Conservation (phyloP, 768 basidiomycete genomes). For the Leccinum imitatum region DNA sequence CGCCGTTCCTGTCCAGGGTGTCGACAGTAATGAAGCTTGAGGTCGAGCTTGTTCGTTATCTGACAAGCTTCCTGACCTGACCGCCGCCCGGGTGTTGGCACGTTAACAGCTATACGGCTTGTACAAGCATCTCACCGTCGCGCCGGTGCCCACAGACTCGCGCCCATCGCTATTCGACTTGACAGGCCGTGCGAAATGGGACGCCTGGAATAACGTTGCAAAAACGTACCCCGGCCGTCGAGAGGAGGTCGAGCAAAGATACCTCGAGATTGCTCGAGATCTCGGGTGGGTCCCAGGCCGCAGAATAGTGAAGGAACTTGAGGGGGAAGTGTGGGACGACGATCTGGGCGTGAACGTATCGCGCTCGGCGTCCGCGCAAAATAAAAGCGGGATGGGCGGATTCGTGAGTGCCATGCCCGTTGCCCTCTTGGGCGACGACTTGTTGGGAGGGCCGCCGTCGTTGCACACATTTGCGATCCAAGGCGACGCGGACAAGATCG, state of each 20-base stretch:
- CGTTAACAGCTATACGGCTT: conserved; percentile 74
- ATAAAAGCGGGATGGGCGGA: conserved; percentile 49
- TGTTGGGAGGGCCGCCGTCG: conserved; percentile 38
- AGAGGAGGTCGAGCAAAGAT: conserved; percentile 57
- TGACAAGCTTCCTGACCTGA: conserved; percentile 14
- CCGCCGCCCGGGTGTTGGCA: conserved; percentile 23
- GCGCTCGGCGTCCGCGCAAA: conserved; percentile 21
- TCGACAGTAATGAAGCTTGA: conserved; percentile 69
- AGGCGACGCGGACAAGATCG: conserved; percentile 49
- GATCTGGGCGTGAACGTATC: conserved; percentile 33
- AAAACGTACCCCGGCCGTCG: conserved; percentile 45
- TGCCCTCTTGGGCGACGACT: conserved; percentile 37
- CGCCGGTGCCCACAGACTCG: conserved; percentile 49
- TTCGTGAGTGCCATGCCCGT: conserved; percentile 60
- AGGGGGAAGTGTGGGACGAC: conserved; percentile 46
- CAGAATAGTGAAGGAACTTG: conserved; percentile 2
- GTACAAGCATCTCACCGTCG: conserved; percentile 73
- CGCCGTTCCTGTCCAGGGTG: conserved; percentile 53
- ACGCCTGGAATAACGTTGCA: conserved; percentile 65
- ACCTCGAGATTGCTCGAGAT: conserved; percentile 63
- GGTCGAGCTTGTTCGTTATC: conserved; percentile 44
- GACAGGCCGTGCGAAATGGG: conserved; percentile 83
- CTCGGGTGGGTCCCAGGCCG: conserved; percentile 64
- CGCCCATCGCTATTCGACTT: conserved; percentile 79
- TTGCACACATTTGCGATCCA: conserved; percentile 65